Percentiles rank a stretch among this genome's conserved stretches.
Conservation (phyloP, 73 alveolate genomes). For the Paraurostyla sp. region DNA sequence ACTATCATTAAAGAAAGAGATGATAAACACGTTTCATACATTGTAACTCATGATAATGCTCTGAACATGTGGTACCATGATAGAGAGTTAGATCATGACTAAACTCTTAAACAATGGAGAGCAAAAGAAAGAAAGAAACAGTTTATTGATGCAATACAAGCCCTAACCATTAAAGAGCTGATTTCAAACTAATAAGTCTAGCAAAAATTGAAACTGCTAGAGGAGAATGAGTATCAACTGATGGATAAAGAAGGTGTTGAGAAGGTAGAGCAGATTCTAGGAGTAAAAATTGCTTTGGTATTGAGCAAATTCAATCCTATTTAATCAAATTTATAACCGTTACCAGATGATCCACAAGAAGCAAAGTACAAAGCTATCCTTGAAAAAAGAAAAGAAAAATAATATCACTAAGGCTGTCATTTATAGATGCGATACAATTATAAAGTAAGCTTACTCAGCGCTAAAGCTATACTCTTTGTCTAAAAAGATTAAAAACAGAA, state of each 20-base stretch:
- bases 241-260: slow-evolving; percentile 9
- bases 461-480: neutral
- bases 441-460: neutral
- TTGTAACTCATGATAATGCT: neutral
- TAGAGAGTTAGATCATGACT: neutral
- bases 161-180: neutral
- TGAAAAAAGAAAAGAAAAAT: slow-evolving; percentile 23
- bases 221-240: neutral
- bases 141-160: neutral
- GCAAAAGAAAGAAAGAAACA: slow-evolving; percentile 23
- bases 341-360: neutral
- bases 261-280: slow-evolving; percentile 16
- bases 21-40: neutral
- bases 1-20: neutral
- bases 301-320: neutral
- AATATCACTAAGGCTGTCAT: neutral
- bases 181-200: neutral
- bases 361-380: neutral
- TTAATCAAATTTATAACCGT: neutral
- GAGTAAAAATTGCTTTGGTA: neutral
- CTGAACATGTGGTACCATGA: too few species aligned
- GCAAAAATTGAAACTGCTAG: neutral
- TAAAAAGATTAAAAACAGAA: neutral
- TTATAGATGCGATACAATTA: slow-evolving; percentile 19
- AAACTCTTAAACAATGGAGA: neutral